Percentiles rank a stretch among this genome's conserved stretches.
Conservation (phyloP, 345 rosid genomes). For the Cardamine resedifolia region DNA sequence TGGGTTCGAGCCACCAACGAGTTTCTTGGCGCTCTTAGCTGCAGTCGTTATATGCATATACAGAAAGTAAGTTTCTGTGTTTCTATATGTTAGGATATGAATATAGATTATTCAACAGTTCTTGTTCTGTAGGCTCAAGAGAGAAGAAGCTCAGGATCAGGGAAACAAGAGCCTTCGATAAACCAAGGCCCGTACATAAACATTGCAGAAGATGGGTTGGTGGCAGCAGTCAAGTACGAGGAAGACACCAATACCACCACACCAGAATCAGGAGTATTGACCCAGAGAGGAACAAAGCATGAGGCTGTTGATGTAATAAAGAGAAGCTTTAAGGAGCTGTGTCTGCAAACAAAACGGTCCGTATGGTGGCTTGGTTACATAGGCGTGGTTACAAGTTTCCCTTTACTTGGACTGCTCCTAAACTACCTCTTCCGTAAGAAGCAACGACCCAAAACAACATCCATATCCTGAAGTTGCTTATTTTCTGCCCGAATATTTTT, state of each 20-base stretch:
- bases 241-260: conserved; percentile 21
- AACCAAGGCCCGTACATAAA: conserved; percentile 72
- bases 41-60: conserved; percentile 66
- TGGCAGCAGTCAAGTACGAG: conserved; percentile 58
- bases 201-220: conserved; percentile 62
- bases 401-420: conserved; percentile 55
- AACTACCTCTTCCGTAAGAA: conserved; percentile 49
- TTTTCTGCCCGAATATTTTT: background rate
- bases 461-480: conserved; percentile 2
- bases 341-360: conserved; percentile 39
- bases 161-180: conserved; percentile 46
- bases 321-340: conserved; percentile 49
- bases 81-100: background rate
- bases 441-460: conserved; percentile 24
- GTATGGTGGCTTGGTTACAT: conserved; percentile 60
- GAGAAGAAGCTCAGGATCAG: conserved; percentile 28
- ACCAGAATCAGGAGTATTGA: conserved; percentile 6
- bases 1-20: conserved; percentile 86
- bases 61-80: conserved; percentile 45
- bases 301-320: conserved; percentile 22
- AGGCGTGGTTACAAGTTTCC: conserved; percentile 63
- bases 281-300: conserved; percentile 32
- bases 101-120: background rate
- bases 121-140: conserved; percentile 39
- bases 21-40: conserved; percentile 60